Percentiles rank a stretch among this genome's conserved stretches.
phyloP scores from a whole-genome alignment of 768 basidiomycete genomes.

The Hebeloma cylindrosporum region DNA sequence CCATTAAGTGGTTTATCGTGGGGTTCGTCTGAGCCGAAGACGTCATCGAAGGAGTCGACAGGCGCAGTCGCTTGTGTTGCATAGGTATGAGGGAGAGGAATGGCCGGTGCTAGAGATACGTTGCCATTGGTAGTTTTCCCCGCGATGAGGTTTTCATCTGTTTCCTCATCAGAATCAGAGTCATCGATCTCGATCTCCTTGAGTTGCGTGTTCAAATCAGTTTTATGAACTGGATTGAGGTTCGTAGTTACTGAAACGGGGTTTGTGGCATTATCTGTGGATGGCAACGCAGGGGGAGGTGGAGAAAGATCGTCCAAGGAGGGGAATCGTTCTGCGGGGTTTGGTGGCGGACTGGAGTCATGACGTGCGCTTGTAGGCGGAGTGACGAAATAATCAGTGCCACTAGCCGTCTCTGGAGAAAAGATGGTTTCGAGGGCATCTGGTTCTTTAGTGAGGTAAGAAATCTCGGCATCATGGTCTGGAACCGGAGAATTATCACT shows the following conservation, averaged over 20 bases:
- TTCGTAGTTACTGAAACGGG: conserved; percentile 16
- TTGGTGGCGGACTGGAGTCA: conserved; percentile 12
- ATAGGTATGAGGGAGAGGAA: background rate
- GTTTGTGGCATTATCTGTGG: conserved; percentile 25
- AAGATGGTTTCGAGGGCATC: conserved; percentile 7
- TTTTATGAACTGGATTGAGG: conserved; percentile 32
- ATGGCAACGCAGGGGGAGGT: conserved; percentile 41
- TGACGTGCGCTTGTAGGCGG: conserved; percentile 47
- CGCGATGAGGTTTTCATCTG: conserved; percentile 45
- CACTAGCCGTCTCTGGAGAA: conserved; percentile 33
- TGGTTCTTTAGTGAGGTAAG: conserved; percentile 13
- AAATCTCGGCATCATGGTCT: conserved; percentile 14
- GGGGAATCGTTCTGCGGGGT: conserved; percentile 25
- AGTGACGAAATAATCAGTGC: conserved; percentile 60
- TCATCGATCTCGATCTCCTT: conserved; percentile 61
- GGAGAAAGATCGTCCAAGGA: conserved; percentile 38
- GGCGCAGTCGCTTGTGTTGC: conserved; percentile 2
- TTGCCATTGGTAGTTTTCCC: conserved; percentile 13
- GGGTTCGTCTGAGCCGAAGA: conserved; percentile 22
- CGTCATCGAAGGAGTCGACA: conserved; percentile 24
- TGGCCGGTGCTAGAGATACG: conserved; percentile 1
- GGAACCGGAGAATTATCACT: conserved; percentile 1
- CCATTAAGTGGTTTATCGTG: conserved; percentile 1
- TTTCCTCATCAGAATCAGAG: conserved; percentile 53
- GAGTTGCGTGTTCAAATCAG: conserved; percentile 52